phyloP scores from a whole-genome alignment of 108 stramenopile genomes.

The Cyclostephanos tholiformis region DNA sequence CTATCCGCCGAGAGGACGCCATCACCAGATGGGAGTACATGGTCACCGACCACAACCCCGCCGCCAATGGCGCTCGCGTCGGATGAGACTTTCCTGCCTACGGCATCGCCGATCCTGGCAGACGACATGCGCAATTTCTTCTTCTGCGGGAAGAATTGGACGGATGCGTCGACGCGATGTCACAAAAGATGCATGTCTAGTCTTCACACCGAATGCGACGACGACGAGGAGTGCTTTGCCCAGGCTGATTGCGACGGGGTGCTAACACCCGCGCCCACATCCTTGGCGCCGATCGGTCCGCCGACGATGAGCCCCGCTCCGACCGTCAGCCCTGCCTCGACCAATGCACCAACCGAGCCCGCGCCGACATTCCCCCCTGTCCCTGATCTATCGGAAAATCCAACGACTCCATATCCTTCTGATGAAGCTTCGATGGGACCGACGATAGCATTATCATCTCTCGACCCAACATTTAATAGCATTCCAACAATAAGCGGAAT shows the following conservation, averaged over 20 bases:
- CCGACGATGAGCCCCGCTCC: constrained; percentile 1
- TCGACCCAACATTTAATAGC: not conserved
- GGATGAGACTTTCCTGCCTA: constrained; percentile 9
- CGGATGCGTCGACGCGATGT: constrained; percentile 22
- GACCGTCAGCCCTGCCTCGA: constrained; percentile 4
- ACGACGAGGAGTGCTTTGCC: constrained; percentile 46
- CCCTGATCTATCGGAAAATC: not conserved
- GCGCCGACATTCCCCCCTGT: not conserved
- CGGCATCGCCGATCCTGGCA: constrained; percentile 23
- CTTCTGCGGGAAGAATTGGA: constrained; percentile 35
- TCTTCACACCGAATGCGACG: constrained; percentile 28
- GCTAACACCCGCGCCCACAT: not conserved
- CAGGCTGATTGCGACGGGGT: constrained; percentile 43
- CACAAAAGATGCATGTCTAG: constrained; percentile 17
- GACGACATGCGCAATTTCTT: constrained; percentile 51
- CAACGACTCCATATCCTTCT: not conserved
- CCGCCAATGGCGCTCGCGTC: constrained; percentile 1
- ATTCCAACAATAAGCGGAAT: too few relatives aligned
- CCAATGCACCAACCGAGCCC: constrained; percentile 10
- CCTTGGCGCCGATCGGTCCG: constrained; percentile 1
- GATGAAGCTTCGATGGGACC: not conserved
- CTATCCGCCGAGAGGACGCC: not conserved
- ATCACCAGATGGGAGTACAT: constrained; percentile 1
- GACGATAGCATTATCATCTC: too few relatives aligned
- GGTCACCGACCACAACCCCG: constrained; percentile 12